These are phyloP conservation scores for Diphasiastrum complanatum DNA, from an alignment of 83 land plant species.

Conservation along the genomic window DNA sequence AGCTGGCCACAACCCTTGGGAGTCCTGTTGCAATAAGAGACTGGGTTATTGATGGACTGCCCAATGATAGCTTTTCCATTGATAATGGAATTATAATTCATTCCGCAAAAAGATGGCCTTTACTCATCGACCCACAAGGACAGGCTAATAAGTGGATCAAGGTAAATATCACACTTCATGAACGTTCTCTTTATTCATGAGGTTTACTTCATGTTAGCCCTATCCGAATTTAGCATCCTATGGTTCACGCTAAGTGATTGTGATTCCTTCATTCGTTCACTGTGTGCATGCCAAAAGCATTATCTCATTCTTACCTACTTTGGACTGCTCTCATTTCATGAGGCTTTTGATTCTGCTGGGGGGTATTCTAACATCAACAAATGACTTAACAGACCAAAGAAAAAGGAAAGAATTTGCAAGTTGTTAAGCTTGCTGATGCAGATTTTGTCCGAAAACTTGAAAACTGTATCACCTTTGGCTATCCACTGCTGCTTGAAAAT, in stretches of 20 bases:
- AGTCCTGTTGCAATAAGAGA: slow-evolving; percentile 36
- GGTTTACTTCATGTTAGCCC: no score
- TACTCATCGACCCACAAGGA: slow-evolving; percentile 44
- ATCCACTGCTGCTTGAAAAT: slow-evolving; percentile 34
- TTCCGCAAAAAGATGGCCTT: slow-evolving; percentile 38
- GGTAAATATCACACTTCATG: slow-evolving; percentile 7
- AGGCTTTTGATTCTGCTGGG: no score
- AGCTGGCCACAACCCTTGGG: slow-evolving; percentile 31
- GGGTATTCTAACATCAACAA: background rate
- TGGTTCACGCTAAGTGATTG: no score
- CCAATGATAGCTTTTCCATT: slow-evolving; percentile 38
- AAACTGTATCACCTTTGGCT: slow-evolving; percentile 39
- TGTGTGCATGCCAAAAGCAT: no score
- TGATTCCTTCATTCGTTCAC: no score
- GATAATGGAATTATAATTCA: slow-evolving; percentile 39
- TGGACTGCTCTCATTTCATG: no score
- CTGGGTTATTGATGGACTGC: slow-evolving; percentile 44
- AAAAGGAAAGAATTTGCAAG: slow-evolving; percentile 28
- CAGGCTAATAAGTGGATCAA: slow-evolving; percentile 44
- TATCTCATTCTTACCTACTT: no score
- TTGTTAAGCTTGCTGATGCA: slow-evolving; percentile 30
- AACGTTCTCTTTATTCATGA: background rate
- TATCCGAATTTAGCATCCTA: no score
- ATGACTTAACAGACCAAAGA: slow-evolving; percentile 27
- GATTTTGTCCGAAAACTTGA: slow-evolving; percentile 41